Conservation (phyloP, 306 rosid genomes). For the Ochetophila trinervis region DNA sequence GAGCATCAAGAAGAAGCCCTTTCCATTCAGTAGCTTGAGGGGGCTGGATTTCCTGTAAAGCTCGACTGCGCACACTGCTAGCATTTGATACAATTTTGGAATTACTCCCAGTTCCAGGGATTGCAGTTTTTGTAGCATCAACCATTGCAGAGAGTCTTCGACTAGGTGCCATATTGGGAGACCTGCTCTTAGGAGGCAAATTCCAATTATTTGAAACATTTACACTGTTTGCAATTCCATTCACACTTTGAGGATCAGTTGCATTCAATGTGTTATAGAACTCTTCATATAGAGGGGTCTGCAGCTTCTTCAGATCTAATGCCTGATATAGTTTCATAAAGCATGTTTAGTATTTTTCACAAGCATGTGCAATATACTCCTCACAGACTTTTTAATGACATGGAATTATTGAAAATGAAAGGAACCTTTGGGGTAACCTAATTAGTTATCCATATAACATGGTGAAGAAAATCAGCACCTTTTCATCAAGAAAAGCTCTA, state of each 20-base stretch:
- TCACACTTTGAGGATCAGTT: conserved; percentile 37
- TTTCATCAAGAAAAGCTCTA: conserved; percentile 79
- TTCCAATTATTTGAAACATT: conserved; percentile 39
- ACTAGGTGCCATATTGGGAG: conserved; percentile 49
- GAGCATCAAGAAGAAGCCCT: conserved; percentile 41
- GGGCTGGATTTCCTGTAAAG: conserved; percentile 80
- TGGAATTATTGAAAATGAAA: neutral
- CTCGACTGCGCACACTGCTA: conserved; percentile 38
- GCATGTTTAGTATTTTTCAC: conserved; percentile 1
- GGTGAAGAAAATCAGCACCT: conserved; percentile 42
- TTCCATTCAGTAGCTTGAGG: conserved; percentile 60
- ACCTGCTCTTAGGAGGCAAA: conserved; percentile 55
- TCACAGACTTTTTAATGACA: neutral
- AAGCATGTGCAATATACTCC: neutral
- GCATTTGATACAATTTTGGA: conserved; percentile 38
- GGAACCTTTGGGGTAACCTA: neutral
- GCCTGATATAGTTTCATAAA: conserved; percentile 50
- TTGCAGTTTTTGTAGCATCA: conserved; percentile 33
- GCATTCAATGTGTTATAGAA: conserved; percentile 58
- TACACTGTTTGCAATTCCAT: conserved; percentile 38
- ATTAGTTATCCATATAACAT: neutral
- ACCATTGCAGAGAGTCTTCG: conserved; percentile 59
- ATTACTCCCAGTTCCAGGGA: conserved; percentile 45
- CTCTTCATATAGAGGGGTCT: conserved; percentile 83
- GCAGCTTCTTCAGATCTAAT: conserved; percentile 77